phyloP scores from a whole-genome alignment of 179 eudicot genomes.

The Dionaea muscipula region DNA sequence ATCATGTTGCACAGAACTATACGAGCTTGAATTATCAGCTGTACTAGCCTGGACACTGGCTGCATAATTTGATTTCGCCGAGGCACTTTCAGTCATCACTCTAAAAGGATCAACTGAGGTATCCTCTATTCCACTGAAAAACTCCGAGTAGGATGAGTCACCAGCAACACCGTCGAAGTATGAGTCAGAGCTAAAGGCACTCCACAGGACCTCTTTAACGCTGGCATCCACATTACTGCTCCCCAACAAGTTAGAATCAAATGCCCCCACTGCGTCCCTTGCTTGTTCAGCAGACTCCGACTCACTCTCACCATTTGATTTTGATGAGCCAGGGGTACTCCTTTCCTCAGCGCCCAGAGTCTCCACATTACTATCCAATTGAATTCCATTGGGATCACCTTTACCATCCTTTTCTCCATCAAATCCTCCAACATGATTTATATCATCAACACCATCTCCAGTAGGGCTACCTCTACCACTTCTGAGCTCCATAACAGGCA shows the following conservation, averaged over 20 bases:
- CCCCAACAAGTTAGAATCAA: conserved; percentile 13
- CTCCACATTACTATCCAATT: conserved; percentile 6
- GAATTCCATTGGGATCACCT: background rate
- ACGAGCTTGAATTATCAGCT: conserved; percentile 11
- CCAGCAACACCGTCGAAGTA: conserved; percentile 16
- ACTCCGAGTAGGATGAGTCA: conserved; percentile 36
- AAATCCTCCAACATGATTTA: conserved; percentile 12
- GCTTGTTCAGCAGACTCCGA: conserved; percentile 7
- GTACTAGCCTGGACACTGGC: conserved; percentile 11
- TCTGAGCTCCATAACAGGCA: too few species aligned
- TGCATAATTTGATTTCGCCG: conserved; percentile 3
- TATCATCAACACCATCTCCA: conserved; percentile 17
- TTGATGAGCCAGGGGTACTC: conserved; percentile 6
- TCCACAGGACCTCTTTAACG: conserved; percentile 69
- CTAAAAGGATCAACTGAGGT: conserved; percentile 20
- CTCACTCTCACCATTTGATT: conserved; percentile 1
- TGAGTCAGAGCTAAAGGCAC: conserved; percentile 32
- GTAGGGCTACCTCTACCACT: too few species aligned
- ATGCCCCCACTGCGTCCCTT: conserved; percentile 9
- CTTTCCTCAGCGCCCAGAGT: conserved; percentile 7
- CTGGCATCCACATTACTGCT: conserved; percentile 23
- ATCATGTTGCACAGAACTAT: conserved; percentile 18
- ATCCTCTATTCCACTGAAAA: conserved; percentile 41
- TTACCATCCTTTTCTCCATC: conserved; percentile 6
- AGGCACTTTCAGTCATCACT: conserved; percentile 8